A percentile compares a stretch with the other conserved stretches of the same genome.
phyloP scores from a whole-genome alignment of 2,329 filamentous ascomycete species.

The Ophiostoma quercus region DNA sequence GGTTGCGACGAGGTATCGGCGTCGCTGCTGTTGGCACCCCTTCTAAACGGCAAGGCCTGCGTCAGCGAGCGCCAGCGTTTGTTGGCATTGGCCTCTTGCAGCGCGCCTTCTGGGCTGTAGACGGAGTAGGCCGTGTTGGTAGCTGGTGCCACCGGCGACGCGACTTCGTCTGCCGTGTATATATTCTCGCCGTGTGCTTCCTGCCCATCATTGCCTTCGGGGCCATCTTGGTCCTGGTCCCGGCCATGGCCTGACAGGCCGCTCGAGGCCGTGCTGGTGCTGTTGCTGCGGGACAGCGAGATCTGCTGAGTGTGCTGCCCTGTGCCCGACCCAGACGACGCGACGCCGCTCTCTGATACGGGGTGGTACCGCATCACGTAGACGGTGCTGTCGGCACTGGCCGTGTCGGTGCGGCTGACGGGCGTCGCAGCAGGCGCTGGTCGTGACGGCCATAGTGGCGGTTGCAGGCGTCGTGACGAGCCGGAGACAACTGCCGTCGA shows the following conservation, averaged over 20 bases:
- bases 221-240: slow-evolving; percentile 1
- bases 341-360: slow-evolving; percentile 42
- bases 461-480: slow-evolving; percentile 33
- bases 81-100: slow-evolving; percentile 21
- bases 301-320: neutral
- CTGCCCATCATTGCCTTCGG: neutral
- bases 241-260: slow-evolving; percentile 15
- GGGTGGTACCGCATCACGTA: slow-evolving; percentile 59
- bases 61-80: slow-evolving; percentile 33
- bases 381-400: slow-evolving; percentile 59
- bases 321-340: slow-evolving; percentile 16
- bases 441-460: slow-evolving; percentile 52
- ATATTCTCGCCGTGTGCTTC: slow-evolving; percentile 12
- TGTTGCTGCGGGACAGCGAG: slow-evolving; percentile 25
- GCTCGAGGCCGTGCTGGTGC: slow-evolving; percentile 20
- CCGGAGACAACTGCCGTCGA: neutral
- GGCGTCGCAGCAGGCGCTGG: slow-evolving; percentile 52
- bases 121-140: slow-evolving; percentile 33
- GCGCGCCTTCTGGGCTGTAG: neutral
- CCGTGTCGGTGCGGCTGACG: slow-evolving; percentile 56
- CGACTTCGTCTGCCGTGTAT: slow-evolving; percentile 17
- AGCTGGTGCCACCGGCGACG: slow-evolving; percentile 27
- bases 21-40: neutral
- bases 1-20: neutral
- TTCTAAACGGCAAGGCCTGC: slow-evolving; percentile 34